Conservation (phyloP, 192 early-diverging fungal species). For the Paraglomus occultum region DNA sequence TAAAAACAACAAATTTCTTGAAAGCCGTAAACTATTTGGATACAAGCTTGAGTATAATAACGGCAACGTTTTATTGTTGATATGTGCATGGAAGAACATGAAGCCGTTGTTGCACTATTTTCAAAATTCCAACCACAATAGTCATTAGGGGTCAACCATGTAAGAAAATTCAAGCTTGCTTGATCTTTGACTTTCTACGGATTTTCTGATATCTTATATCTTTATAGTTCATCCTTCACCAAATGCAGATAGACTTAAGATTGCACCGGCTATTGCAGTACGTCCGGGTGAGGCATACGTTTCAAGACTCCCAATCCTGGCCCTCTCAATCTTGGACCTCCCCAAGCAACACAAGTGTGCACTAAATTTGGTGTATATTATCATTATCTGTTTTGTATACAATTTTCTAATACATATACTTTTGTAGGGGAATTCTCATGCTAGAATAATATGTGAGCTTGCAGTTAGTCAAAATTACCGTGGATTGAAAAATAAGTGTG, state of each 20-base stretch:
- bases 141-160: slow-evolving; percentile 1
- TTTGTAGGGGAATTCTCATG: slow-evolving; percentile 16
- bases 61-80: slow-evolving; percentile 21
- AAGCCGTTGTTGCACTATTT: slow-evolving; percentile 3
- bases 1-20: slow-evolving; percentile 27
- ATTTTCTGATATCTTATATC: slow-evolving; percentile 12
- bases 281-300: slow-evolving; percentile 4
- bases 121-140: slow-evolving; percentile 20
- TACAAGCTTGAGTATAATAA: slow-evolving; percentile 17
- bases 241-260: slow-evolving; percentile 1
- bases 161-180: slow-evolving; percentile 22
- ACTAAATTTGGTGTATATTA: slow-evolving; percentile 23
- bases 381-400: slow-evolving; percentile 17
- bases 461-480: not conserved
- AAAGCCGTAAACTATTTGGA: not conserved
- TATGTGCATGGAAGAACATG: slow-evolving; percentile 1
- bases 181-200: slow-evolving; percentile 25
- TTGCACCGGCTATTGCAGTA: slow-evolving; percentile 6
- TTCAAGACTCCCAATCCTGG: not conserved
- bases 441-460: slow-evolving; percentile 11
- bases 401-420: slow-evolving; percentile 15
- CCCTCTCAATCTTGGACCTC: slow-evolving; percentile 17
- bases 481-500: slow-evolving; percentile 13
- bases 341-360: slow-evolving; percentile 15
- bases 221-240: slow-evolving; percentile 19